These are phyloP conservation scores for Polyplosphaeria fusca DNA, from an alignment of 495 filamentous ascomycete genomes.

Conservation along the genomic window DNA sequence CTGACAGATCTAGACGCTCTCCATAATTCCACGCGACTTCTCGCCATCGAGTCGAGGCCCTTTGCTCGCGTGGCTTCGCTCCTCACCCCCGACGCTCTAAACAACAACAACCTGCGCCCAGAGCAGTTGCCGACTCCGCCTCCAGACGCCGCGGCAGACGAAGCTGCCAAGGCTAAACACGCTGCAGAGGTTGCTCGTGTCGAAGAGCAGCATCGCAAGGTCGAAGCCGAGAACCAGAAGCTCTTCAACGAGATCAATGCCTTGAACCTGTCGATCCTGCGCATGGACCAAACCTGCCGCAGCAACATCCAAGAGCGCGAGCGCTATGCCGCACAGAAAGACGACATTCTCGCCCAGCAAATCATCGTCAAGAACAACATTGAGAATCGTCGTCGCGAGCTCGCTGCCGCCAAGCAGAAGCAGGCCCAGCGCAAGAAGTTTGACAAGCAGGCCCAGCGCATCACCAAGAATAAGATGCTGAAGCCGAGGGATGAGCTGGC, in stretches of 20 bases:
- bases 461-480: slow-evolving; percentile 75
- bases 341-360: slow-evolving; percentile 69
- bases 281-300: slow-evolving; percentile 79
- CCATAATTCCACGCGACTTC: slow-evolving; percentile 76
- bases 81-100: slow-evolving; percentile 64
- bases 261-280: slow-evolving; percentile 81
- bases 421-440: slow-evolving; percentile 80
- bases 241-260: slow-evolving; percentile 84
- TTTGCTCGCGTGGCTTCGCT: slow-evolving; percentile 87
- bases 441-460: slow-evolving; percentile 80
- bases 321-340: slow-evolving; percentile 77
- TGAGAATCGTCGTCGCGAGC: slow-evolving; percentile 61
- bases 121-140: slow-evolving; percentile 66
- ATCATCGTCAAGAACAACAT: slow-evolving; percentile 76
- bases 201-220: slow-evolving; percentile 54
- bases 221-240: slow-evolving; percentile 71
- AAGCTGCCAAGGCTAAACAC: slow-evolving; percentile 41
- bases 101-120: slow-evolving; percentile 44
- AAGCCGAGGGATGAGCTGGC: slow-evolving; percentile 80
- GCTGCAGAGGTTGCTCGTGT: slow-evolving; percentile 47
- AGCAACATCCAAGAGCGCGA: slow-evolving; percentile 83
- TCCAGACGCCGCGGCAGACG: slow-evolving; percentile 57
- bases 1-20: slow-evolving; percentile 60
- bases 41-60: slow-evolving; percentile 87
- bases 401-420: slow-evolving; percentile 71